Evolutionary conservation across 2,329 filamentous ascomycete genomes (phyloP).

Genomic region (Trichoderma sp.): DNA sequence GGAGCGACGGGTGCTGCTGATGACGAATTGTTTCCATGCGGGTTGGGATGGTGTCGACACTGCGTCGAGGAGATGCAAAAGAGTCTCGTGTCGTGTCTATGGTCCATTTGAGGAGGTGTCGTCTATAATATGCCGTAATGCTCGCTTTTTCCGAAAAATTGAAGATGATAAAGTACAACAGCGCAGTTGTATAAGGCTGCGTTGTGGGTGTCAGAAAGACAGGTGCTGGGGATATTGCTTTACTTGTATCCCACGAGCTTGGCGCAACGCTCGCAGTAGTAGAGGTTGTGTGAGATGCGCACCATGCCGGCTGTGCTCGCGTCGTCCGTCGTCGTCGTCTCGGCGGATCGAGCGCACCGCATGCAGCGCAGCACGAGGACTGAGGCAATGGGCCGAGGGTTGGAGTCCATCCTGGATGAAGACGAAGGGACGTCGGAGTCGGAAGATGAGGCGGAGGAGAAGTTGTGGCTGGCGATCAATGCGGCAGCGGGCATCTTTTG

Average conservation of each 20-base stretch:
- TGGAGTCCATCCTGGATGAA: slow-evolving; percentile 50
- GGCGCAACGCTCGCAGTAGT: slow-evolving; percentile 64
- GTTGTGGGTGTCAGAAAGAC: not conserved
- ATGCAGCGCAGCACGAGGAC: slow-evolving; percentile 62
- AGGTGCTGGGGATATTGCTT: not conserved
- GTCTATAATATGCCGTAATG: not conserved
- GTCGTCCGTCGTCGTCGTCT: slow-evolving; percentile 61
- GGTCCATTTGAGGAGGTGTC: not conserved
- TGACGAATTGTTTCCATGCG: not conserved
- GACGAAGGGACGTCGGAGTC: slow-evolving; percentile 44
- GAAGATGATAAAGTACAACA: not conserved
- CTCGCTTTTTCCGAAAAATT: not conserved
- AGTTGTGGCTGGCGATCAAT: slow-evolving; percentile 22
- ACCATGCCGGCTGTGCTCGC: slow-evolving; percentile 59
- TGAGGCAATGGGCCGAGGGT: slow-evolving; percentile 45
- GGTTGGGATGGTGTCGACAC: not conserved
- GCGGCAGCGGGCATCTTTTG: slow-evolving; percentile 17
- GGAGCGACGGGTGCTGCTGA: not conserved
- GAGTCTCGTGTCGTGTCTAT: not conserved
- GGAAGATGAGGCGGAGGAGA: slow-evolving; percentile 34
- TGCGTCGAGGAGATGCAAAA: not conserved
- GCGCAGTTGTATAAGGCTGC: not conserved
- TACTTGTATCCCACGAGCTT: slow-evolving; percentile 63
- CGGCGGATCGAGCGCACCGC: slow-evolving; percentile 58
- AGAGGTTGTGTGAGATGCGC: slow-evolving; percentile 61